These are phyloP conservation scores for Epichloe amarillans DNA, from an alignment of 2,329 filamentous ascomycete genomes.

Conservation along the genomic window DNA sequence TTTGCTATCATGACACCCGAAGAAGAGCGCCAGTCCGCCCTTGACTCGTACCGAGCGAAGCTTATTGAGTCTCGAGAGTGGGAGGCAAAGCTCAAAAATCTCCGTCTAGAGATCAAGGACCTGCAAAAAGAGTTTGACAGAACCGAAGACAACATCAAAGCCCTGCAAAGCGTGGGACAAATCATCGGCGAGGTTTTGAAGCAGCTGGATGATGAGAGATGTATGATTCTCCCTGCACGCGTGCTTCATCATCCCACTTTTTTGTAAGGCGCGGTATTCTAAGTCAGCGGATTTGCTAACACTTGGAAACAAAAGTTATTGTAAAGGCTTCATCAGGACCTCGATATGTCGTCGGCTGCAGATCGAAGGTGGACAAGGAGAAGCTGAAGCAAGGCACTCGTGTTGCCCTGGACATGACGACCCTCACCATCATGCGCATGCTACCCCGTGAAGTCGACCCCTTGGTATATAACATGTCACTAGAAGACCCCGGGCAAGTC, in stretches of 20 bases:
- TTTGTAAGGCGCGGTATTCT: not conserved
- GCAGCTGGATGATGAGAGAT: constrained; percentile 97
- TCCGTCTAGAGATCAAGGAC: constrained; percentile 92
- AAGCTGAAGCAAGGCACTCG: constrained; percentile 98
- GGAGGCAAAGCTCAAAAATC: constrained; percentile 91
- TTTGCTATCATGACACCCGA: constrained; percentile 36
- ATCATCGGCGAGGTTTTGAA: constrained; percentile 99
- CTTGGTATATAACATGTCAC: constrained; percentile 98
- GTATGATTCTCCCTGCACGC: constrained; percentile 38
- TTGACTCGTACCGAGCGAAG: constrained; percentile 66
- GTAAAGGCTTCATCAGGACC: constrained; percentile 97
- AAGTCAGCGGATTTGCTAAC: constrained; percentile 12
- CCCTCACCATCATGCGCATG: constrained; percentile 99
- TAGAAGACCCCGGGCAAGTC: constrained; percentile 94
- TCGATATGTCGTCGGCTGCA: constrained; percentile 94
- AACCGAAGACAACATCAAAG: constrained; percentile 99
- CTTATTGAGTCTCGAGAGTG: constrained; percentile 93
- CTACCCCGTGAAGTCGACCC: constrained; percentile 95
- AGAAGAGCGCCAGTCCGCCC: constrained; percentile 52
- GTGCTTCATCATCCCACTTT: not conserved
- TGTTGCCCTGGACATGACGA: constrained; percentile 97
- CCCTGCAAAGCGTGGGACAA: constrained; percentile 94
- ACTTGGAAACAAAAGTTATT: constrained; percentile 52
- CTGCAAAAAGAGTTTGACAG: constrained; percentile 90
- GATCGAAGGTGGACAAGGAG: constrained; percentile 92